Conservation (phyloP, 176 grass and related monocot genomes). For the Oryza coarctata region DNA sequence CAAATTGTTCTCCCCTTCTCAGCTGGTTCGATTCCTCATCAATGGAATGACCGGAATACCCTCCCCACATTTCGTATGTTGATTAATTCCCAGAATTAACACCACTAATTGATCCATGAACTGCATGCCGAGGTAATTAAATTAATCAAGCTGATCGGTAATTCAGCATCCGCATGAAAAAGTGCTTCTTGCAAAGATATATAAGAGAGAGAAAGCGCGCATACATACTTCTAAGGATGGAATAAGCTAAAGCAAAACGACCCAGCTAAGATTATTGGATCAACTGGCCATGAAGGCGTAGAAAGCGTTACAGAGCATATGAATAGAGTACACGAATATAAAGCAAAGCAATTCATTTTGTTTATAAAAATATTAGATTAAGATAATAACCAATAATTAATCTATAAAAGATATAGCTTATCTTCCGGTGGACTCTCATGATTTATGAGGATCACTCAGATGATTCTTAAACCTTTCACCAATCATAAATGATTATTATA, state of each 20-base stretch:
- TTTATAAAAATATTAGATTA: too few species aligned
- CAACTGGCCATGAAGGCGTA: too few species aligned
- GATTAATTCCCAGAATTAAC: not conserved
- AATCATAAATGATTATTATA: too few species aligned
- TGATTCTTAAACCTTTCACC: too few species aligned
- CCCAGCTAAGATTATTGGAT: not conserved
- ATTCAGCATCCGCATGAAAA: not conserved
- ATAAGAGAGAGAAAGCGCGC: not conserved
- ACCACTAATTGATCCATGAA: not conserved
- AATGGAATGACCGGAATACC: not conserved
- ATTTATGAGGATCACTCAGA: too few species aligned
- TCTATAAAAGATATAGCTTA: too few species aligned
- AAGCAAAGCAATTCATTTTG: too few species aligned
- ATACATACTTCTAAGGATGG: not conserved
- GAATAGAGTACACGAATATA: too few species aligned
- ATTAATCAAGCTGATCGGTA: not conserved
- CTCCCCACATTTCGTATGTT: not conserved
- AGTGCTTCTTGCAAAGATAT: not conserved
- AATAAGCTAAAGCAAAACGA: not conserved
- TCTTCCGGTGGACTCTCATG: too few species aligned
- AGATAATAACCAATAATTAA: too few species aligned
- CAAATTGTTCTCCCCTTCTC: not conserved
- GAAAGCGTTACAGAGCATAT: too few species aligned
- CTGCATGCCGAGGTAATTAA: not conserved
- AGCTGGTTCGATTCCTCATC: not conserved